Evolutionary conservation across 345 rosid genomes (phyloP).

Genomic region (Pistacia vera): DNA sequence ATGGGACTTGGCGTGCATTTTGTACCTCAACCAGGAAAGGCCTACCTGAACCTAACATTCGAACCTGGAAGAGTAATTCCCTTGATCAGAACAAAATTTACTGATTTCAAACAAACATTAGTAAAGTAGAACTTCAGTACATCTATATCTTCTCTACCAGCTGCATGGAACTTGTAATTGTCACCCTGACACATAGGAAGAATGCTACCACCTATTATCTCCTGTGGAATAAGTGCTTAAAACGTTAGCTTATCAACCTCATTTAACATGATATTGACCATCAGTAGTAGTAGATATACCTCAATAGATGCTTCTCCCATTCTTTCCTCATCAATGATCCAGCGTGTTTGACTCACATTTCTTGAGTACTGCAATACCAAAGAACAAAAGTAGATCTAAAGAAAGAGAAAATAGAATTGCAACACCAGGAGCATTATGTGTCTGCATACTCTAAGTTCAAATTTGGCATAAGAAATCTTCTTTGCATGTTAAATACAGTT

Average conservation of each 20-base stretch:
- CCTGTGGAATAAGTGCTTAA: constrained; percentile 42
- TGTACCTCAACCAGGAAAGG: constrained; percentile 95
- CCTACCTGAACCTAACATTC: constrained; percentile 99
- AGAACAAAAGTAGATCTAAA: neutral
- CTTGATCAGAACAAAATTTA: constrained; percentile 24
- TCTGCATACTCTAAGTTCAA: neutral
- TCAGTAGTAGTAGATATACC: constrained; percentile 42
- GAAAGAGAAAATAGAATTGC: constrained; percentile 1
- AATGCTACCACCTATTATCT: constrained; percentile 76
- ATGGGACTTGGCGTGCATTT: constrained; percentile 76
- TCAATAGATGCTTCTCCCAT: constrained; percentile 96
- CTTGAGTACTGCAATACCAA: constrained; percentile 71
- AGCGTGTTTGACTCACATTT: constrained; percentile 92
- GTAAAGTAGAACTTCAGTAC: constrained; percentile 37
- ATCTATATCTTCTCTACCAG: constrained; percentile 99
- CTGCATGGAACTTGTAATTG: constrained; percentile 93
- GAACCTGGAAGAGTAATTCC: constrained; percentile 59
- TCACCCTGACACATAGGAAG: constrained; percentile 82
- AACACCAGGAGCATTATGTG: constrained; percentile 6
- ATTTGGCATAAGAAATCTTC: neutral
- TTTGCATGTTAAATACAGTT: neutral
- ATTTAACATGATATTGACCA: neutral
- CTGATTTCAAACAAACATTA: constrained; percentile 15
- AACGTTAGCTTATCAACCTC: constrained; percentile 21
- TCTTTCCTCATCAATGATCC: constrained; percentile 97